Percentiles rank a stretch among this genome's conserved stretches.
Conservation (phyloP, 202 grass and related monocot species). For the Zoysia matrella region DNA sequence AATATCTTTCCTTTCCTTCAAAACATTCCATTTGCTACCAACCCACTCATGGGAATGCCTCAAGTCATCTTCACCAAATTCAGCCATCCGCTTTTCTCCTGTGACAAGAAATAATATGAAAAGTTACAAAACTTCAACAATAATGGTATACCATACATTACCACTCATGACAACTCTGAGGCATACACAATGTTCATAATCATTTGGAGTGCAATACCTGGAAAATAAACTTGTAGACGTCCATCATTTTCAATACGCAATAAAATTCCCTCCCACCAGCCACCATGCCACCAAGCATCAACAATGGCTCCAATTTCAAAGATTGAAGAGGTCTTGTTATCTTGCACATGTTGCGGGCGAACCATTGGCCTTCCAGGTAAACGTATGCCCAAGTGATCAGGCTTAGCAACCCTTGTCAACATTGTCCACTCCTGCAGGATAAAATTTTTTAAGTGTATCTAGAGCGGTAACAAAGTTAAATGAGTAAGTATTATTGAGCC, state of each 20-base stretch:
- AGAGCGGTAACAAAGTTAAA: neutral
- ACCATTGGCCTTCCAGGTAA: conserved; percentile 64
- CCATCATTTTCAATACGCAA: conserved; percentile 45
- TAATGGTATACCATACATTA: neutral
- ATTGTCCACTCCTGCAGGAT: conserved; percentile 80
- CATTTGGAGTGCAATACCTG: conserved; percentile 57
- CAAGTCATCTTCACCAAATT: conserved; percentile 61
- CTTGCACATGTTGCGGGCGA: conserved; percentile 50
- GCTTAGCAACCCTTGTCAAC: conserved; percentile 56
- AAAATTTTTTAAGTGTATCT: conserved; percentile 25
- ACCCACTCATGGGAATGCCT: conserved; percentile 83
- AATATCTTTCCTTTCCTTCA: conserved; percentile 66
- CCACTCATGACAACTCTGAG: neutral
- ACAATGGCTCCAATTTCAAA: conserved; percentile 68
- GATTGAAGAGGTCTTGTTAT: conserved; percentile 12
- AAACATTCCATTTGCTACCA: conserved; percentile 64
- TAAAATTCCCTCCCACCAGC: conserved; percentile 98
- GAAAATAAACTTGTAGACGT: conserved; percentile 77
- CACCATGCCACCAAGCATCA: conserved; percentile 86
- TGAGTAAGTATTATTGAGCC: neutral
- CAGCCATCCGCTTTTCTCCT: conserved; percentile 70
- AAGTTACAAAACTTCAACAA: conserved; percentile 9
- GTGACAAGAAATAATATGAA: conserved; percentile 19
- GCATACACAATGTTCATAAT: neutral
- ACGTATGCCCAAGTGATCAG: conserved; percentile 65